Evolutionary conservation across 805 yeast species (phyloP).

Genomic region (Metschnikowia drakensbergensis): DNA sequence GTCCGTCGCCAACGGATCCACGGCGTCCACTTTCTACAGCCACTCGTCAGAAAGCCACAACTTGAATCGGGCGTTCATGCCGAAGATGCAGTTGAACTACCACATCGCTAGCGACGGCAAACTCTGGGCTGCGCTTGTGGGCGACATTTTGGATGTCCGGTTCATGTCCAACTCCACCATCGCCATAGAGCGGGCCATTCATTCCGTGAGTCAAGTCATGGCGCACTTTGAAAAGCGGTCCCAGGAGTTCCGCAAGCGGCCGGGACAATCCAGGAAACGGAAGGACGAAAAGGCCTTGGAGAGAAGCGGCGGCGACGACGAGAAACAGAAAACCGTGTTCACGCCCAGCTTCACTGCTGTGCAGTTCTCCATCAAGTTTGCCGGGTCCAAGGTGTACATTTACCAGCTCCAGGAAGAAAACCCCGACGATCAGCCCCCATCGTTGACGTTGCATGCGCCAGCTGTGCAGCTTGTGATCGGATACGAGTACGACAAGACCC

Average conservation of each 20-base stretch:
- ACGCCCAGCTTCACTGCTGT: constrained; percentile 35
- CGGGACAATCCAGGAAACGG: background rate
- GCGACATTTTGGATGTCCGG: constrained; percentile 67
- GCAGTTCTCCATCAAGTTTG: constrained; percentile 54
- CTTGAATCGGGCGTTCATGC: constrained; percentile 62
- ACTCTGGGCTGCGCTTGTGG: constrained; percentile 51
- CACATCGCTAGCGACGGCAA: constrained; percentile 30
- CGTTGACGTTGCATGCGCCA: constrained; percentile 70
- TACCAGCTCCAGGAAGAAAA: constrained; percentile 42
- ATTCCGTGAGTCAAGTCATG: constrained; percentile 46
- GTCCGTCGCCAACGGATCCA: constrained; percentile 63
- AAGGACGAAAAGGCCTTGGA: background rate
- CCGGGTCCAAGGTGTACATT: constrained; percentile 62
- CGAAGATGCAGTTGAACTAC: constrained; percentile 60
- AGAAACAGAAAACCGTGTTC: constrained; percentile 6
- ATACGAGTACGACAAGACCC: constrained; percentile 41
- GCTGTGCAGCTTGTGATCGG: constrained; percentile 57
- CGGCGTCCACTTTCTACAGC: constrained; percentile 48
- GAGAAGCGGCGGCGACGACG: background rate
- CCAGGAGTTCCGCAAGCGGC: background rate
- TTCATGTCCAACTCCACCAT: constrained; percentile 54
- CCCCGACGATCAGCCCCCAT: constrained; percentile 33
- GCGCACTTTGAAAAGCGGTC: constrained; percentile 25
- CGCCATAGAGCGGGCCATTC: constrained; percentile 49
- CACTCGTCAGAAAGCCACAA: constrained; percentile 42